Evolutionary conservation across 169 alveolate genomes (phyloP), one percentile per base, ranked within the genome.

Genomic region (Plasmodium reichenowi): DNA sequence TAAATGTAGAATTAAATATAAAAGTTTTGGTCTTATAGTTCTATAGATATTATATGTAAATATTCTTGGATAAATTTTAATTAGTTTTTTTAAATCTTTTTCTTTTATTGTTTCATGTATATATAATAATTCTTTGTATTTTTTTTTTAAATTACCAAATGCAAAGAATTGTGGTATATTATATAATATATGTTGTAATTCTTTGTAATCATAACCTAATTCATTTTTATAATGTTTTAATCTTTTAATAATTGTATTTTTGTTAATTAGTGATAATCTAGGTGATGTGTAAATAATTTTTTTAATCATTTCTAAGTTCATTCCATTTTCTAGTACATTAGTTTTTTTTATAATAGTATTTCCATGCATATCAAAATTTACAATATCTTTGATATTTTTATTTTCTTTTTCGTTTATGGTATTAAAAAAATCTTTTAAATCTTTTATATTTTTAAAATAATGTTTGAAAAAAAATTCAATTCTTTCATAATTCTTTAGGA

Each of bases 1-100:
- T 88, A 94, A 62, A 63, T 83, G 88, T 59, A 95, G 89, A 45
- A 91, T 89, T 2, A 92, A 54, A 60, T 94, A 94, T 52, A 86
- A 64, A 2, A 92, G 54, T 67, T 94, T 94, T 8, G 96, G 96
- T 86, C 95, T 83, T 50, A 94, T 62, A 50, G 90, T 71, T 38
- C 96, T 74, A 63, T 73, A 85, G 43, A 94, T 73, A 60, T 94
- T 94, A 59, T 72, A 87, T 56, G 93, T 67, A 70, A 94, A 88
- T 50, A 94, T 56, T 64, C 88, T 88, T 10, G 96, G 96, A 64
- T 88, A 72, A 22, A 26, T 52, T 59, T 86, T 86, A 10, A 93
- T 93, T 56, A 94, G 54, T 45, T 62, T 45, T 2, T 89, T 64
- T 67, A 94, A 88, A n/a, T 86, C 94, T 29, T 90, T 68, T 52